Evolutionary conservation across 2,329 filamentous ascomycete genomes (phyloP), one percentile per base, ranked within the genome.

Genomic region (Lachnellula cervina): DNA sequence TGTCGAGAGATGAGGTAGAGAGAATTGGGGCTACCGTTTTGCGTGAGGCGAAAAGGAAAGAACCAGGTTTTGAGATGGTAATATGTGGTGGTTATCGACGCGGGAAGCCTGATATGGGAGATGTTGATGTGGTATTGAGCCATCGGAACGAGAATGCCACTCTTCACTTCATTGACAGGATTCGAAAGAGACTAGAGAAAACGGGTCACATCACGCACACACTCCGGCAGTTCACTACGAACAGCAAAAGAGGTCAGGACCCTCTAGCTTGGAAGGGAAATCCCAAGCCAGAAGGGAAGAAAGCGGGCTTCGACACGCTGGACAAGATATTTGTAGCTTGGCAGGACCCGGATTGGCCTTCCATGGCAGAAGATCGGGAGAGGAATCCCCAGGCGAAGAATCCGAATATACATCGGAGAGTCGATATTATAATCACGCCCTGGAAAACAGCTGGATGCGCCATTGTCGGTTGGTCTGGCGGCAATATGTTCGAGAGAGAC

Each of bases 281-380:
- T 19, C 14, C 32, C 13, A 52, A 53, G 23, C 16, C 43, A 16
- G 47, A 67, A 68, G 34, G 66, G 60, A 21, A 69, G 65, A 52
- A 79, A 80, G 0, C 74, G 78, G 89, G 89, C 0, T 97, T 96
- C 62, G 92, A 97, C 68, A 89, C 85, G 0, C 78, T 97, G 1
- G 92, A 97, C 70, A 97, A 97, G 70, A 91, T 91, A 0, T 75
- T 97, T 51, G 88, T 97, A 0, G 90, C 97, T 0, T 97, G 93
- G 93, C 89, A 96, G 68, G 78, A 91, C 66, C 86, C 86, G 0
- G 50, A 71, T 4, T 80, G 74, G 69, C 69, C 72, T 68, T 70
- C 67, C 0, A 71, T 72, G 55, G 67, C 66, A 1, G 69, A 56
- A 14, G 74, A 74, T 49, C 16, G 42, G 35, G 52, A n/a, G 35